Evolutionary conservation across 2,329 filamentous ascomycete species (phyloP).

Genomic region (Furcasterigmium sp.): DNA sequence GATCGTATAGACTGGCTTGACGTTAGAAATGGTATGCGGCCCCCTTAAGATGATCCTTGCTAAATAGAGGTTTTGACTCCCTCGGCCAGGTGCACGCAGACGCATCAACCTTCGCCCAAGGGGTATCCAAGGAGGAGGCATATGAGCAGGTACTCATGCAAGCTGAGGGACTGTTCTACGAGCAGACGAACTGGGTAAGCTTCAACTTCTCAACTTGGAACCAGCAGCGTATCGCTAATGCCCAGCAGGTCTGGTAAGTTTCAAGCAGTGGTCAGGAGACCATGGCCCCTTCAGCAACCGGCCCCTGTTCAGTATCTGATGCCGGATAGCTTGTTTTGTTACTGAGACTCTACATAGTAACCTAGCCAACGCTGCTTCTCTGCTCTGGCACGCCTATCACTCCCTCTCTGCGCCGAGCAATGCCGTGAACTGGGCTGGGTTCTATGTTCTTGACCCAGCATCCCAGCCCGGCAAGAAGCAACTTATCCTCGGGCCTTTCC

Average conservation of each 20-base stretch:
- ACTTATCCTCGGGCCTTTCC: constrained; percentile 74
- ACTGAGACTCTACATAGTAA: constrained; percentile 50
- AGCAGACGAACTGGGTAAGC: constrained; percentile 74
- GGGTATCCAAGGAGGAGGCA: constrained; percentile 64
- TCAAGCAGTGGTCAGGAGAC: not conserved
- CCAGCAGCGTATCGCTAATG: too few relatives aligned
- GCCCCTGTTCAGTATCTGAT: too few relatives aligned
- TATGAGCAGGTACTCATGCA: constrained; percentile 71
- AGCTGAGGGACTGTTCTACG: constrained; percentile 63
- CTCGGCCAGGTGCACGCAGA: constrained; percentile 65
- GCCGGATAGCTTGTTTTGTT: constrained; percentile 1
- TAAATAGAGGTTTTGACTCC: too few relatives aligned
- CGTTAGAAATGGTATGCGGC: too few relatives aligned
- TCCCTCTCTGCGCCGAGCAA: constrained; percentile 61
- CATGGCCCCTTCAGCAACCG: not conserved
- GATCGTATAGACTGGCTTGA: too few relatives aligned
- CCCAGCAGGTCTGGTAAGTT: constrained; percentile 33
- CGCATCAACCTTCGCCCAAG: constrained; percentile 64
- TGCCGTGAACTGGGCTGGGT: constrained; percentile 75
- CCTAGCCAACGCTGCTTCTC: constrained; percentile 67
- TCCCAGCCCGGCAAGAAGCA: constrained; percentile 30
- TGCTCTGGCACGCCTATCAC: constrained; percentile 76
- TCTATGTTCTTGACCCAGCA: constrained; percentile 61
- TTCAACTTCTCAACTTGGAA: not conserved
- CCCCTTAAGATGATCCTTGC: too few relatives aligned